Base-by-base conservation (phyloP, 202 grass and related monocot species). In the Saccharum hybrid region DNA sequence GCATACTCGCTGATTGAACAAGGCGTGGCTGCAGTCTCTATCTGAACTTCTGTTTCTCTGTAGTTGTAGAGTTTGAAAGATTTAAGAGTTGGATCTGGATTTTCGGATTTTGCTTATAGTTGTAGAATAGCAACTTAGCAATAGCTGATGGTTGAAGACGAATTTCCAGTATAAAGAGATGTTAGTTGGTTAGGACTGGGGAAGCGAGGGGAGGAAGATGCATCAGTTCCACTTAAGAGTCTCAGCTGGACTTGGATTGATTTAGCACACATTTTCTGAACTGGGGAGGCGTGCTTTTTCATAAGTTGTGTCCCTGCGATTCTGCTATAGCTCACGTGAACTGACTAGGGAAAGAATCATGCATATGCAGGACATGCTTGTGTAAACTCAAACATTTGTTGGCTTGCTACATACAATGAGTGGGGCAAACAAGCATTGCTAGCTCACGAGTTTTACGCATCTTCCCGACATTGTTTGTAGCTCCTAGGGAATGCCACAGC, bases 361-460 rank as follows among this genome's bases (percentile, higher is more conserved):
- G 23, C 45, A 48, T 2, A 56, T 38, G 26, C 33, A 4, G 28
- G 39, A 41, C 36, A 80, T 46, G 12, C 10, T 51, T 62, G 78
- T 37, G 57, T 10, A 72, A 48, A 34, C n/a, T 66, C 54, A 2
- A 63, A 12, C 74, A 86, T 63, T 75, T 86, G 88, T 83, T 45
- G 4, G 22, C 51, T 45, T 54, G 72, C 67, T 68, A 64, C 31
- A 61, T 2, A 54, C 16, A 56, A 12, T 26, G 57, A 61, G 54
- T 10, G 16, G 54, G 18, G 8, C 54, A 59, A 59, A 2, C 69
- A 74, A 68, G 62, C 41, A 82, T 68, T 8, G 73, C 64, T 73
- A 72, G 21, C 8, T 59, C 46, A 23, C 65, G 10, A 77, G 19
- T 77, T 45, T 60, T 68, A 4, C 23, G 48, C 3, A 23, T 15